These are phyloP conservation scores for Epichloe elymi DNA, from an alignment of 2,329 filamentous ascomycete genomes.

Conservation along the genomic window DNA sequence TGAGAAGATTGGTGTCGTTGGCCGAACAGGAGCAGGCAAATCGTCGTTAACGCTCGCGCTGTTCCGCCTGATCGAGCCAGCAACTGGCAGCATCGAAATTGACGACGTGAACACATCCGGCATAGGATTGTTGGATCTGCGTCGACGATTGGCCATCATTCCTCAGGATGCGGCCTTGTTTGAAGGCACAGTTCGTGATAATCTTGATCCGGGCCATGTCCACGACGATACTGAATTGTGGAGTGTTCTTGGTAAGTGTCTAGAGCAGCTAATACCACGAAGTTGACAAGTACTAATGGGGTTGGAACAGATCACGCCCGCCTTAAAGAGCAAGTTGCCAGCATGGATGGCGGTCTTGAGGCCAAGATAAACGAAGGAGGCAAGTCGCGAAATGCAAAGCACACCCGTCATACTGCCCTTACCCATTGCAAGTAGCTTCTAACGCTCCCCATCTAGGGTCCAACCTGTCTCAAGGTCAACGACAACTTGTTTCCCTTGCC, in stretches of 20 bases:
- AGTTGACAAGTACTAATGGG: background rate
- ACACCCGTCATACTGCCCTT: too few relatives aligned
- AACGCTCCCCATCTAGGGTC: constrained; percentile 45
- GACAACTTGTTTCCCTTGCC: constrained; percentile 85
- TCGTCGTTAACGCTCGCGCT: constrained; percentile 83
- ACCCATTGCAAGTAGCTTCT: background rate
- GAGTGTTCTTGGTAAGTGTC: constrained; percentile 72
- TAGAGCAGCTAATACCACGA: constrained; percentile 2
- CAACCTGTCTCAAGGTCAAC: constrained; percentile 89
- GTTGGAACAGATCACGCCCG: constrained; percentile 66
- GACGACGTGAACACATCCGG: constrained; percentile 79
- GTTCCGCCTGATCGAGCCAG: constrained; percentile 90
- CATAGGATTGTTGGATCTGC: constrained; percentile 80
- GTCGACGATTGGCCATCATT: constrained; percentile 85
- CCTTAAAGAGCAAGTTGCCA: constrained; percentile 76
- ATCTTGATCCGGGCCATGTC: constrained; percentile 85
- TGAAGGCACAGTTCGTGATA: constrained; percentile 84
- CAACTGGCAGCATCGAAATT: constrained; percentile 72
- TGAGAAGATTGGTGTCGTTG: constrained; percentile 96
- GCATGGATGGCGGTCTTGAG: constrained; percentile 82
- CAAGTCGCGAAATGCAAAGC: constrained; percentile 31
- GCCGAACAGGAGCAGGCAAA: constrained; percentile 91
- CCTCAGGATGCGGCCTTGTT: constrained; percentile 96
- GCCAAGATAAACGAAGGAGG: constrained; percentile 88
- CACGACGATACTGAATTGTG: constrained; percentile 96